These are phyloP conservation scores for Chlorella ohadii DNA, from an alignment of 139 green algal species.

Conservation along the genomic window DNA sequence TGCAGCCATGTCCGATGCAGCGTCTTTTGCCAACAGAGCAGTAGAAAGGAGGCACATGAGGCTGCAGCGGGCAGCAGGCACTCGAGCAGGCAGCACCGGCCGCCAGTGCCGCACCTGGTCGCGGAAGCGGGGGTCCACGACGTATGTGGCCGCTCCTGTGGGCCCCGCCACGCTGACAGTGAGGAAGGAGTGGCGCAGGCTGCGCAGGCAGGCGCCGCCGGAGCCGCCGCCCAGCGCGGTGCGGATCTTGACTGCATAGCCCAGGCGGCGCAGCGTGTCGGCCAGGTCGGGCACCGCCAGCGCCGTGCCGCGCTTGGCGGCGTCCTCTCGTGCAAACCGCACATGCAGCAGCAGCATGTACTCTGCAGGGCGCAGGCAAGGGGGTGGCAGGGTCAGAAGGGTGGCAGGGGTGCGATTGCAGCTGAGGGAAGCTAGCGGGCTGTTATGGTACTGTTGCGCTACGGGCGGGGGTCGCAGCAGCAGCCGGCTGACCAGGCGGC, in stretches of 20 bases:
- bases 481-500: no score
- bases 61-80: no score
- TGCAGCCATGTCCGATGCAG: neutral
- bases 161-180: slow-evolving; percentile 35
- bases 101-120: slow-evolving; percentile 36
- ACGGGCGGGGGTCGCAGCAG: no score
- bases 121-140: slow-evolving; percentile 65
- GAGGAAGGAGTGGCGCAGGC: slow-evolving; percentile 74
- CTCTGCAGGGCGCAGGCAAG: slow-evolving; percentile 3
- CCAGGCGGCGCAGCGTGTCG: slow-evolving; percentile 46
- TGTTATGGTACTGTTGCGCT: no score
- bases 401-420: no score
- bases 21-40: no score
- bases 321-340: slow-evolving; percentile 34
- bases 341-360: slow-evolving; percentile 54
- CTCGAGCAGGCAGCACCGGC: no score
- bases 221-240: slow-evolving; percentile 58
- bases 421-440: no score
- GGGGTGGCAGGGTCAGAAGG: no score
- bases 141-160: slow-evolving; percentile 27
- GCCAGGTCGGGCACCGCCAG: slow-evolving; percentile 43
- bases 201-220: slow-evolving; percentile 65
- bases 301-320: neutral
- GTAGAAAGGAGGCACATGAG: no score
- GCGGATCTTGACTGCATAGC: slow-evolving; percentile 53